Evolutionary conservation across 2,329 filamentous ascomycete species (phyloP), one percentile per base, ranked within the genome.

Genomic region (Colletotrichum orbiculare): DNA sequence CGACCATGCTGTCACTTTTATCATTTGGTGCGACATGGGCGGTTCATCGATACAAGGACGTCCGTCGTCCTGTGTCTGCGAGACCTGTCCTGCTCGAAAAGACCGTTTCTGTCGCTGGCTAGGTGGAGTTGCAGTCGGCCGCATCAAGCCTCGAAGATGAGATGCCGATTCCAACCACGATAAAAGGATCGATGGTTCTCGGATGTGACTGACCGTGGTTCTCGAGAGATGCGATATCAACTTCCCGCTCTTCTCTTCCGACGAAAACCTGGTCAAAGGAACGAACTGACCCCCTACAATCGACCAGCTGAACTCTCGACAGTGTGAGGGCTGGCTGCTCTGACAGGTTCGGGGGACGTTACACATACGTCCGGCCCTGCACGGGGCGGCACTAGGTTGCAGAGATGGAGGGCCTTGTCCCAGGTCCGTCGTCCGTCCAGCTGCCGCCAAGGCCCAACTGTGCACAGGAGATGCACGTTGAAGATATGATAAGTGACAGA

Each of bases 401-500:
- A 37, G 60, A 59, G 55, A 64, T 60, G 55, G 48, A 37, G 25
- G 25, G 25, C 25, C 25, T 39, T 37, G 38, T 60, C 37, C 49
- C 37, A 49, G 56, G 50, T 8, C 57, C 62, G 42, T 52, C 17
- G 57, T 33, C 50, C 50, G 50, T 65, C 50, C 41, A 54, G 52
- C 54, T 55, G 57, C 43, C 45, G 56, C 49, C 57, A 60, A 55
- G 52, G 25, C 25, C 37, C 34, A 34, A 8, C 9, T n/a, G 13
- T 38, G 15, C 38, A 42, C 39, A 65, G 34, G 56, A 52, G 48
- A 65, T 39, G 41, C 37, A 50, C 35, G 39, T 56, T 65, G 50
- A 61, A 65, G 62, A 65, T 62, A 55, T 62, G 62, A 65, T 52
- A 65, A 65, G 52, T 62, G 62, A 65, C 62, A 65, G 62, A 65